These are phyloP conservation scores for Neonectria faginata DNA, from an alignment of 2,329 filamentous ascomycete species.

Conservation along the genomic window DNA sequence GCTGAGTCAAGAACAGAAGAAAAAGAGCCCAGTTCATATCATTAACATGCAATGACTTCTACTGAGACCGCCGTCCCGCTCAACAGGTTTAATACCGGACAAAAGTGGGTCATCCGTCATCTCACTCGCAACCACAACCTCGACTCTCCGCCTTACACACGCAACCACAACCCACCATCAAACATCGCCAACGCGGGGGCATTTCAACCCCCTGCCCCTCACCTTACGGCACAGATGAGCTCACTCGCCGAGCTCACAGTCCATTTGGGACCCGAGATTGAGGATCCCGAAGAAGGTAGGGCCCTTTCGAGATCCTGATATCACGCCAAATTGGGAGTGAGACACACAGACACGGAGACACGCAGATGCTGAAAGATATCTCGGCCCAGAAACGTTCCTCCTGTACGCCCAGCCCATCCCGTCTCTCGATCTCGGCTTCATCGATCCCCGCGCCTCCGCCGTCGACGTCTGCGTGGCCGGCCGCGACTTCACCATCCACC, in stretches of 20 bases:
- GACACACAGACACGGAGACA: neutral
- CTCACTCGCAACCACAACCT: neutral
- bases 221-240: conserved; percentile 25
- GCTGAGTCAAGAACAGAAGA: neutral
- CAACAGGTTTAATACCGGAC: neutral
- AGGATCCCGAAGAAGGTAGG: conserved; percentile 62
- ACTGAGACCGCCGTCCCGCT: too few species aligned
- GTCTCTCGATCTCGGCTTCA: conserved; percentile 84
- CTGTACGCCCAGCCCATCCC: conserved; percentile 83
- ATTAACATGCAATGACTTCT: neutral
- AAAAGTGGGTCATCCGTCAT: neutral
- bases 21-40: neutral
- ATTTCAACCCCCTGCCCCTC: too few species aligned
- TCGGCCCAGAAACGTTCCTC: conserved; percentile 80
- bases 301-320: neutral
- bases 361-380: neutral
- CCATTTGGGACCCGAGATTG: conserved; percentile 57
- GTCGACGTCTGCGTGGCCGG: conserved; percentile 77
- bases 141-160: neutral
- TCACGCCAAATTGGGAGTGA: neutral
- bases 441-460: conserved; percentile 75
- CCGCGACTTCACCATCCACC: conserved; percentile 79
- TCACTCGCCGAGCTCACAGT: conserved; percentile 42
- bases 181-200: neutral
- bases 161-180: neutral